Evolutionary conservation across 148 eudicot genomes (phyloP).

Genomic region (Rhododendron molle): DNA sequence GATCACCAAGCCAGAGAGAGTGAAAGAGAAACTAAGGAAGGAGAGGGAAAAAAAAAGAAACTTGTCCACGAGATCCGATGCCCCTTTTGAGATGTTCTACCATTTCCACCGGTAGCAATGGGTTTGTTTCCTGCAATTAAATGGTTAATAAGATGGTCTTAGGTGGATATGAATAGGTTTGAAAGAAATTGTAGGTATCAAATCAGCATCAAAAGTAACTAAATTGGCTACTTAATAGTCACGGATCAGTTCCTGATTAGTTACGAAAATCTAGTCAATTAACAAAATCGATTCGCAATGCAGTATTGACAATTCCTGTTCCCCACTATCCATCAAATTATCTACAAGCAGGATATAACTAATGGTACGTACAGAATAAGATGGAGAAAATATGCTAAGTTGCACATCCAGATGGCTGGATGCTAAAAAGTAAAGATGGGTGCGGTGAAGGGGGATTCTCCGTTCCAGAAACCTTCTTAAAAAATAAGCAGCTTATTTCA

Average conservation of each 20-base stretch:
- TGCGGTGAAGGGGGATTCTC: not conserved
- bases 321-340: not conserved
- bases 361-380: not conserved
- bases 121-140: constrained; percentile 54
- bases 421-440: not conserved
- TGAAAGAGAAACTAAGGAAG: not conserved
- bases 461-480: too few species aligned
- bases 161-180: not conserved
- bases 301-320: not conserved
- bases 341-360: not conserved
- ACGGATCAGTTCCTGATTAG: not conserved
- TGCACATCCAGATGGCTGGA: not conserved
- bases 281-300: not conserved
- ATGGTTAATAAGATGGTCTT: constrained; percentile 12
- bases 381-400: not conserved
- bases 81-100: constrained; percentile 71
- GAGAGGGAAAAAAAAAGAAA: constrained; percentile 19
- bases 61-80: constrained; percentile 84
- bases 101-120: constrained; percentile 65
- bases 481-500: too few species aligned
- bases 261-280: not conserved
- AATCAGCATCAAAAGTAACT: not conserved
- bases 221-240: not conserved
- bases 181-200: not conserved
- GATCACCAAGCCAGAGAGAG: not conserved